Evolutionary conservation across 306 rosid species (phyloP), one percentile per base, ranked within the genome.

Genomic region (Morella rubra): DNA sequence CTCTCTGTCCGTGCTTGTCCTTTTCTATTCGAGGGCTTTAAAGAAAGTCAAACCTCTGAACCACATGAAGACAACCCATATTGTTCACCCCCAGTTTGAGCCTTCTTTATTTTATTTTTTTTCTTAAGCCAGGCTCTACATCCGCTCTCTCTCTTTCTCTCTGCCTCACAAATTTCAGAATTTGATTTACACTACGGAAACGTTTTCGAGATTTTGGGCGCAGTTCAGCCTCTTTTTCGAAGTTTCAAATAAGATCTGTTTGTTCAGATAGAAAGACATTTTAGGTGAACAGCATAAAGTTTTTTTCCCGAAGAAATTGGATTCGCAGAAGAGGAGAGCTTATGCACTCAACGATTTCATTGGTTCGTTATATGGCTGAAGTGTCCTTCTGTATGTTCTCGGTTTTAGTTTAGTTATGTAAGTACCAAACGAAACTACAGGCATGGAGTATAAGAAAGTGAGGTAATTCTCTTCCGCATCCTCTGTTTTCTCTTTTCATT

Each of bases 371-470:
- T 18, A 11, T 14, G 70, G 69, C 7, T 69, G 24, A 44, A 44
- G 44, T 69, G 24, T 13, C 7, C 44, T 44, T 27, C 2, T 56
- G 49, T 74, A 24, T 46, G 59, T 40, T 70, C 32, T 50, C 13
- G 45, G 64, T 54, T 68, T 80, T 45, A 27, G 58, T 62, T 19
- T 77, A 56, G 76, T 56, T 75, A 58, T 75, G 72, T 74, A 50
- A 32, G 37, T 32, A 77, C 42, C 47, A 27, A 60, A 66, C 40
- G 5, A 13, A 68, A 69, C 41, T 69, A 22, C 61, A 72, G 65
- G 46, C 69, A 93, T 90, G 97, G 90, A 88, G 72, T 76, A 80
- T 1, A 92, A 86, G 84, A 83, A 85, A 76, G 90, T 82, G 47
- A 94, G 87, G 86, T 80, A 72, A 77, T 19, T 69, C 45, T 66